Percentiles rank a stretch among this genome's conserved stretches.
Evolutionary conservation across 306 rosid species (phyloP).

Genomic region (Geum urbanum): DNA sequence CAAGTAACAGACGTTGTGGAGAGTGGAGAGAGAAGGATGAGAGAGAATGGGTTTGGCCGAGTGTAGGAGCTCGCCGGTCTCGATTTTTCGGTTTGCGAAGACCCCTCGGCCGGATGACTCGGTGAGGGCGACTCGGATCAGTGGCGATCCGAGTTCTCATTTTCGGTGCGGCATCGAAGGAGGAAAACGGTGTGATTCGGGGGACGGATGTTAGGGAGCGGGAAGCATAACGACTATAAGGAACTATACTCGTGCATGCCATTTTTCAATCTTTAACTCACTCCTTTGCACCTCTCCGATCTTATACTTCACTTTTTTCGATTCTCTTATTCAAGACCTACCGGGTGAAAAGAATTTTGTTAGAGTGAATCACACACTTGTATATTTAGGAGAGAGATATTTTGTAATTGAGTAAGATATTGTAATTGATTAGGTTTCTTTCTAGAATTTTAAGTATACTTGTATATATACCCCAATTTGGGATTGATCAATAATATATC

Average conservation of each 20-base stretch:
- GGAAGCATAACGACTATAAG: constrained; percentile 34
- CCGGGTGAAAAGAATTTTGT: no score
- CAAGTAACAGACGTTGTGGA: constrained; percentile 49
- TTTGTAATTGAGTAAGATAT: no score
- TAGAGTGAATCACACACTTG: no score
- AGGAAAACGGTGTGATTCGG: constrained; percentile 12
- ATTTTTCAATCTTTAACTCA: background rate
- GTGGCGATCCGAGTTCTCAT: constrained; percentile 46
- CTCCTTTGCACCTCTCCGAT: background rate
- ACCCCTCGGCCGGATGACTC: constrained; percentile 73
- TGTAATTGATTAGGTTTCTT: no score
- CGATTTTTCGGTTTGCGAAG: constrained; percentile 69
- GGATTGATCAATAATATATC: no score
- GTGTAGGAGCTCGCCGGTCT: constrained; percentile 69
- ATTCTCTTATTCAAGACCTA: no score
- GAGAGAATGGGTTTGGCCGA: constrained; percentile 63
- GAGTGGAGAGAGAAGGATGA: constrained; percentile 53
- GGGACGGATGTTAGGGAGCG: constrained; percentile 22
- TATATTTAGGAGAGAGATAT: no score
- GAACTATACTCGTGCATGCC: constrained; percentile 11
- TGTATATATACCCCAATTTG: no score
- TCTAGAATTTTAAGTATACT: no score
- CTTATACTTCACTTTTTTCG: no score
- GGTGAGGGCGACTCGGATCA: constrained; percentile 65
- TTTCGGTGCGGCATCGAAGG: background rate